These are phyloP conservation scores for Pharnaceum exiguum DNA, from an alignment of 148 eudicot species.

Conservation along the genomic window DNA sequence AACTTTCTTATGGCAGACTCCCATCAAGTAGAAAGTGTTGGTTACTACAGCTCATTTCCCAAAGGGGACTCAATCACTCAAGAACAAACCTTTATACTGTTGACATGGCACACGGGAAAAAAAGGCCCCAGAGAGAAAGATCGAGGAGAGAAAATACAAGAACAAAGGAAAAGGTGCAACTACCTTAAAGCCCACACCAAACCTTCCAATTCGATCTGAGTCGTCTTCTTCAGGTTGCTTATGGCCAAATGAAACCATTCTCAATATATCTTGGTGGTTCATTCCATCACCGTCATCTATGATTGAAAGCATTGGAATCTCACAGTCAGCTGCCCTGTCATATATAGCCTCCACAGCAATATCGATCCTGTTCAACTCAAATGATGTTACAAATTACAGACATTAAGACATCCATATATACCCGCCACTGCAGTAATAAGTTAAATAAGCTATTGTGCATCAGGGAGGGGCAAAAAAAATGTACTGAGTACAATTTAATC, in stretches of 20 bases:
- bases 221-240: slow-evolving; percentile 47
- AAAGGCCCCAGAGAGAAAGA: background rate
- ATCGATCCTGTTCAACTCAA: slow-evolving; percentile 40
- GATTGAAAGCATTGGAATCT: slow-evolving; percentile 62
- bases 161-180: background rate
- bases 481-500: no score
- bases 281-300: slow-evolving; percentile 74
- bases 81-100: no score
- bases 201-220: slow-evolving; percentile 55
- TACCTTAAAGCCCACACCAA: slow-evolving; percentile 86
- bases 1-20: no score
- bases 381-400: background rate
- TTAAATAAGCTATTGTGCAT: background rate
- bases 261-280: slow-evolving; percentile 53
- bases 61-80: no score
- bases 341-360: slow-evolving; percentile 42
- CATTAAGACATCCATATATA: background rate
- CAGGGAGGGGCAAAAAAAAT: no score
- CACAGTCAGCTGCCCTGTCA: slow-evolving; percentile 31
- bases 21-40: no score
- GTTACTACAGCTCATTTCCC: no score
- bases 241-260: slow-evolving; percentile 75
- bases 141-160: background rate
- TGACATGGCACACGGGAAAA: no score
- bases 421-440: background rate